Base-by-base conservation (phyloP, 352 stramenopile genomes). In the Pythium brachiatum region DNA sequence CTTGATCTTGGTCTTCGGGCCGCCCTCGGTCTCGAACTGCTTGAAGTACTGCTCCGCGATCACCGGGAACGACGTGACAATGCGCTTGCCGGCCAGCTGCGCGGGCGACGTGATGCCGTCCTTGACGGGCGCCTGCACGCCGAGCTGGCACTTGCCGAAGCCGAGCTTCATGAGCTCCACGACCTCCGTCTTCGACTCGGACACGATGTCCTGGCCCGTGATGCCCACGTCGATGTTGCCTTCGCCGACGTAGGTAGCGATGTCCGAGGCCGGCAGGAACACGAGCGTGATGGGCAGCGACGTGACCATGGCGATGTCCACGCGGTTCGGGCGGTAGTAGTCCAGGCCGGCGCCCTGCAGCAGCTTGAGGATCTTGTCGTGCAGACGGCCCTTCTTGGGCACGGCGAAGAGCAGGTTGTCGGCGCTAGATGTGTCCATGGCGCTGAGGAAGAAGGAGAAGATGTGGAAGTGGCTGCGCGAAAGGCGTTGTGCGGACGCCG, bases 191-290 rank as follows among this genome's bases (percentile, higher is more conserved):
- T 83, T 54, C 55, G 80, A 96, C 77, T 99, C 96, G 43, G 91
- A 88, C 7, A 98, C 88, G 48, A 98, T 97, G 71, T 98, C 92
- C 59, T 97, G 83, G 46, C 97, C 97, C 21, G 97, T 99, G 73
- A 99, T 99, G n/a, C 97, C 97, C 18, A 99, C 84, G 73, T 99
- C 97, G 34, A 99, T 76, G 70, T 99, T 98, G 64, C 97, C 97
- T 58, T 99, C 95, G 41, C 95, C 97, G 12, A 99, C 96, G 67
- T 98, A 99, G 57, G 92, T 98, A 5, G 97, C 94, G 75, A 99
- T 99, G 76, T 99, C 97, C 0, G 96, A 73, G 1, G 97, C 96
- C 1, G 96, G 97, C 21, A 99, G 74, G 70, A 99, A 99, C 41
- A 99, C 94, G 29, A 99, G 80, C 32, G 97, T 99, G 46, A 99